A percentile compares a stretch with the other conserved stretches of the same genome.
phyloP scores from a whole-genome alignment of 208 protist genomes.

The Leptomonas pyrrhocoris region DNA sequence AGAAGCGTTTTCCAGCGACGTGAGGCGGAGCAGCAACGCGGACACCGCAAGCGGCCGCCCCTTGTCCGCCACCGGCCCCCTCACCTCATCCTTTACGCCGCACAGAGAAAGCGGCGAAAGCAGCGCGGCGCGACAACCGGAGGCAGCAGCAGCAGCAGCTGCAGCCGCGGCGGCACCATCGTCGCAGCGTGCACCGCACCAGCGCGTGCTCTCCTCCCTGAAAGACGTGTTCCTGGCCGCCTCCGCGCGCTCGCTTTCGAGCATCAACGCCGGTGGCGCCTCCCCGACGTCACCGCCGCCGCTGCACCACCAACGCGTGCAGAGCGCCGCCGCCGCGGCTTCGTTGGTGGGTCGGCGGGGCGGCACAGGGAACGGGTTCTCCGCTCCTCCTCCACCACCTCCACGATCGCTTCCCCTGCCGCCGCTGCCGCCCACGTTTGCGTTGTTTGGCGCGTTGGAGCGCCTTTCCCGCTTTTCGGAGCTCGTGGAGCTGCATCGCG shows the following conservation, averaged over 20 bases:
- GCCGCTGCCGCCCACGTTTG: conserved; percentile 43
- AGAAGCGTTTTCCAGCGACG: too few species aligned
- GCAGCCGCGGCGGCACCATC: background rate
- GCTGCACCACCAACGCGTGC: conserved; percentile 6
- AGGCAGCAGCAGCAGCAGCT: conserved; percentile 5
- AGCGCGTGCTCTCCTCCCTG: conserved; percentile 8
- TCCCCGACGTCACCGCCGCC: background rate
- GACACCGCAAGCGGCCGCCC: background rate
- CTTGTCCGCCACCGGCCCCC: background rate
- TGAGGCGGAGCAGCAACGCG: background rate
- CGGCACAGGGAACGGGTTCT: background rate
- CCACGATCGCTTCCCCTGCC: background rate
- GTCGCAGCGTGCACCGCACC: background rate
- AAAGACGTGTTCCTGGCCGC: background rate
- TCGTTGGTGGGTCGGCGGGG: background rate
- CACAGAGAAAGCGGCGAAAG: background rate
- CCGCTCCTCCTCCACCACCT: background rate
- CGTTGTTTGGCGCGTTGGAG: conserved; percentile 74
- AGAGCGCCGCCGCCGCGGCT: background rate
- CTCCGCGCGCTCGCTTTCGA: conserved; percentile 10
- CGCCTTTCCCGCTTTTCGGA: conserved; percentile 51
- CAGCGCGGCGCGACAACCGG: background rate
- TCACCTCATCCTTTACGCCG: conserved; percentile 7
- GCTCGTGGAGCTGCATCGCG: conserved; percentile 46
- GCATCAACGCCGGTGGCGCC: background rate